Conservation (phyloP, 768 basidiomycete genomes). For the Psilocybe tampanensis region DNA sequence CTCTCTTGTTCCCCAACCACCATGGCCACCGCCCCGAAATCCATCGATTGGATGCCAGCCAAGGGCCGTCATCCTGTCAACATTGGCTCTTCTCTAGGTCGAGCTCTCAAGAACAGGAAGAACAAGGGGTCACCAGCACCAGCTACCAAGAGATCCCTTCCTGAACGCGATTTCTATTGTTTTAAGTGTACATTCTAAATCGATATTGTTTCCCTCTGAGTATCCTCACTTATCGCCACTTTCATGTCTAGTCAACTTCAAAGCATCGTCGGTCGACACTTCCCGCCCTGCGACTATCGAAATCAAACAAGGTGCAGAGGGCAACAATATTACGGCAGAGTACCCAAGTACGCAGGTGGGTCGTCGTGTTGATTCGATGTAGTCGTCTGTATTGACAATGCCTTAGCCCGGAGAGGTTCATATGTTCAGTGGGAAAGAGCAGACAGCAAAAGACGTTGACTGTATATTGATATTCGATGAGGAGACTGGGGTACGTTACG, state of each 20-base stretch:
- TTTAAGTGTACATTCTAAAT: slow-evolving; percentile 61
- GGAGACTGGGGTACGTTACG: slow-evolving; percentile 58
- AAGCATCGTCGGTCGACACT: slow-evolving; percentile 69
- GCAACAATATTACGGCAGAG: slow-evolving; percentile 59
- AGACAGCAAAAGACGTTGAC: slow-evolving; percentile 65
- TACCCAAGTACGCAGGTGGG: slow-evolving; percentile 68
- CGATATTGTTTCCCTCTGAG: neutral
- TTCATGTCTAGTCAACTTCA: slow-evolving; percentile 64
- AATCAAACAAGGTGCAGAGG: slow-evolving; percentile 55
- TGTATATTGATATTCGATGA: slow-evolving; percentile 85
- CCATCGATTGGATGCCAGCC: slow-evolving; percentile 53
- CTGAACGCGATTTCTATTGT: slow-evolving; percentile 75
- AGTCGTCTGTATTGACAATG: neutral
- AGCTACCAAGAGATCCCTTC: slow-evolving; percentile 44
- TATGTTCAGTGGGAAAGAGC: slow-evolving; percentile 60
- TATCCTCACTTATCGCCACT: neutral
- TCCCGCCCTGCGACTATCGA: slow-evolving; percentile 68
- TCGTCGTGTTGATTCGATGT: neutral
- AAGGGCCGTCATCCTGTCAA: slow-evolving; percentile 18
- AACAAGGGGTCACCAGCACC: slow-evolving; percentile 51
- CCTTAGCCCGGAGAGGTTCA: slow-evolving; percentile 28
- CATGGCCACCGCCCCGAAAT: slow-evolving; percentile 39
- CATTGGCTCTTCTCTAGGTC: slow-evolving; percentile 27
- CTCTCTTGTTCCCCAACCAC: slow-evolving; percentile 18
- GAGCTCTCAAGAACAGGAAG: slow-evolving; percentile 69